A percentile compares a stretch with the other conserved stretches of the same genome.
These are phyloP conservation scores for Aphanomyces invadans DNA, from an alignment of 352 stramenopile genomes.

Conservation along the genomic window DNA sequence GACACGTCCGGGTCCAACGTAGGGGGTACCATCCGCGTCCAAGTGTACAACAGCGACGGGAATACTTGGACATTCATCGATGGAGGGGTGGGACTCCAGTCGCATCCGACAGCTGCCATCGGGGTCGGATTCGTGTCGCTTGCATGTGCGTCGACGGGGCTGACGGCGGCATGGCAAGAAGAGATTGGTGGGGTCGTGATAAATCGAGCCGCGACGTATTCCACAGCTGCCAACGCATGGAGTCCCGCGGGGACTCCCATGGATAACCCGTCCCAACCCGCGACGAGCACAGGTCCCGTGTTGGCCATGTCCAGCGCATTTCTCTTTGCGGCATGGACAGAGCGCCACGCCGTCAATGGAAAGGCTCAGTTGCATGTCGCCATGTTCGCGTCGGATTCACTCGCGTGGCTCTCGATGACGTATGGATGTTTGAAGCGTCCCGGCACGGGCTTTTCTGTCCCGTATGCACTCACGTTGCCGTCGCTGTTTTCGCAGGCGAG, in stretches of 20 bases:
- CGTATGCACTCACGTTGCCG: conserved; percentile 42
- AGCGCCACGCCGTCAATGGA: conserved; percentile 28
- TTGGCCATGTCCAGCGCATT: neutral
- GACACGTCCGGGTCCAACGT: too few species aligned
- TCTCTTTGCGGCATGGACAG: conserved; percentile 49
- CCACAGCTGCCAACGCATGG: neutral
- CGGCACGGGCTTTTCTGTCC: conserved; percentile 32
- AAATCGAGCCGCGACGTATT: neutral
- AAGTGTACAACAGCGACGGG: conserved; percentile 33
- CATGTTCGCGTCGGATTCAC: conserved; percentile 17
- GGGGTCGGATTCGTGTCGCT: conserved; percentile 15
- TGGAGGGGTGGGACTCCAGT: conserved; percentile 37
- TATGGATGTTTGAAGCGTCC: conserved; percentile 42
- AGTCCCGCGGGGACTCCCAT: conserved; percentile 35
- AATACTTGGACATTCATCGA: conserved; percentile 49
- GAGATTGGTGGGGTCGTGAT: conserved; percentile 6
- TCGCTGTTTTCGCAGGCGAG: conserved; percentile 38
- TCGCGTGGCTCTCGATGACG: conserved; percentile 44
- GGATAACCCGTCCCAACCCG: conserved; percentile 33
- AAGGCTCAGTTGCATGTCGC: conserved; percentile 33
- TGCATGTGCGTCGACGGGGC: conserved; percentile 31
- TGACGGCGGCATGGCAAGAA: conserved; percentile 57
- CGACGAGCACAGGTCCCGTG: conserved; percentile 38
- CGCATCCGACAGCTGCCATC: conserved; percentile 40
- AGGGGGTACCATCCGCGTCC: conserved; percentile 45